Base-by-base conservation (phyloP, 352 stramenopile genomes). In the Globisporangium emineosum region DNA sequence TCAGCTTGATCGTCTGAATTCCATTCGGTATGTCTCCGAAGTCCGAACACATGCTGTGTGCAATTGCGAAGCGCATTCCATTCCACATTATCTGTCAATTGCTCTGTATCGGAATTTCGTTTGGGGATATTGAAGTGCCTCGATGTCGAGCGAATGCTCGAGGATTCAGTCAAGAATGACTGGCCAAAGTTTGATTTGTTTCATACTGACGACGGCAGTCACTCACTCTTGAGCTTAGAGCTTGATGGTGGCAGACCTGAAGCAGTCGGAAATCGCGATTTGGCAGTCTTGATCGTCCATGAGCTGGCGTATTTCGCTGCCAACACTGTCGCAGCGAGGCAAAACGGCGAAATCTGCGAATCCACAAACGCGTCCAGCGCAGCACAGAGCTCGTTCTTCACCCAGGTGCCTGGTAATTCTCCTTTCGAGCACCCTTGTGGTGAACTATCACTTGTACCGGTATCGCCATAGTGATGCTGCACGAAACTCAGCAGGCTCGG, bases 401-500 rank as follows among this genome's bases (percentile, higher is more conserved):
- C 13, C 10, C 23, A 19, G 30, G 7, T 17, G 6, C 6, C 27
- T 37, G 10, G 52, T 25, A 33, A 43, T 19, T 5, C 13, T 5
- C 35, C 35, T 43, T 43, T 43, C 15, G 30, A 57, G 30, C 52
- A 57, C 30, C 3, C 35, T n/a, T 4, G 13, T 19, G 35, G 13
- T 43, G 35, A 1, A 17, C 10, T 40, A 13, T 43, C 35, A n/a
- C n/a, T n/a, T 40, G 33, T 5, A 45, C 21, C 27, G n/a, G 23
- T 23, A 29, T 40, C 49, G 17, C 60, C 49, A 19, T 42, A 78
- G 57, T 85, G 72, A 12, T 83, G 74, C 13, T 69, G 17, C 40
- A 88, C 69, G 45, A 88, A 88, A 19, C 65, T 55, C 17, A 51
- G 40, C n/a, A 88, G 57, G 9, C 66, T 80, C 33, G 76, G 78